Evolutionary conservation across 1,284 basidiomycete species (phyloP).

Genomic region (Ceratobasidium sp.): DNA sequence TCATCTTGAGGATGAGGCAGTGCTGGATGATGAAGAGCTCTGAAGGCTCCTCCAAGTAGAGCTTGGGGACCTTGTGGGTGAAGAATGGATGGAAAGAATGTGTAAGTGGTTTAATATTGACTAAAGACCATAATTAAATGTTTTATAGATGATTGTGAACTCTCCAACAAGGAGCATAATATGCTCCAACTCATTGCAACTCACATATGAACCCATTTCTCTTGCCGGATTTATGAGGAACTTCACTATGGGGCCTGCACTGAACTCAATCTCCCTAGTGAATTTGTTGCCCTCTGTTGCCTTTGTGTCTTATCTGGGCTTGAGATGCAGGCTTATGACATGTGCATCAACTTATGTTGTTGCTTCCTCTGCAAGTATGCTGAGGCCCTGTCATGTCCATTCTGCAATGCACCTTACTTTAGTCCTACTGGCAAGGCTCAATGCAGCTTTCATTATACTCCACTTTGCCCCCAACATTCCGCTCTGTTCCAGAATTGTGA

Average conservation of each 20-base stretch:
- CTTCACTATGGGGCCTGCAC: neutral
- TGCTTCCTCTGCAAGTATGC: slow-evolving; percentile 36
- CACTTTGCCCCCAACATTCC: no score
- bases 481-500: no score
- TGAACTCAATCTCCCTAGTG: neutral
- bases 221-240: neutral
- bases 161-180: neutral
- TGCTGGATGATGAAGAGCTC: neutral
- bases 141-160: neutral
- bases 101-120: neutral
- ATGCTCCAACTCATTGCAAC: neutral
- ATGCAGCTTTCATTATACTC: no score
- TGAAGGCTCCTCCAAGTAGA: neutral
- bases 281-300: neutral
- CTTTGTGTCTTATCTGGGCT: slow-evolving; percentile 38
- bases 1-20: neutral
- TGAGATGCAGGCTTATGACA: slow-evolving; percentile 14
- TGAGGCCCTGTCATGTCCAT: slow-evolving; percentile 19
- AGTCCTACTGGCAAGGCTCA: no score
- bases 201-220: slow-evolving; percentile 4
- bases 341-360: slow-evolving; percentile 43
- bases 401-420: slow-evolving; percentile 36
- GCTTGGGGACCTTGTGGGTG: neutral
- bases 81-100: slow-evolving; percentile 2
- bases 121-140: neutral